Percentiles rank a stretch among this genome's conserved stretches.
phyloP scores from a whole-genome alignment of 1,284 basidiomycete species.

The Ustilago lituana region DNA sequence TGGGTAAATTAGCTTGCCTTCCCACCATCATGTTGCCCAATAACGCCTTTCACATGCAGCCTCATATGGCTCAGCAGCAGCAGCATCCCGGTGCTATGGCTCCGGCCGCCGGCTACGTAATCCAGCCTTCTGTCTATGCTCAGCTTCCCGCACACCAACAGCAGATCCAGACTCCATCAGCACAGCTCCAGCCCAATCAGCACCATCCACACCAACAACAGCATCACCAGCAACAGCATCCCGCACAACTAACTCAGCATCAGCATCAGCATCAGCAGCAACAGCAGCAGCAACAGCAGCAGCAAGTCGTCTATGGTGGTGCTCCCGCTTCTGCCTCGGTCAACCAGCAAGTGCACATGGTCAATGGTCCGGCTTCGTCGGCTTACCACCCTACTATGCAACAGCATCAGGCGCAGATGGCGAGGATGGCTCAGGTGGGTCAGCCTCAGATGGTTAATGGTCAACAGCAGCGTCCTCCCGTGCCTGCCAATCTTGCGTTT shows the following conservation, averaged over 20 bases:
- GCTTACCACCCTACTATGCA: constrained; percentile 48
- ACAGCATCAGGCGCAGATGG: constrained; percentile 46
- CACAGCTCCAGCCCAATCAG: constrained; percentile 21
- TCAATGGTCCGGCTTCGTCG: constrained; percentile 18
- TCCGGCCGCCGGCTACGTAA: constrained; percentile 11
- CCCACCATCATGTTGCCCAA: constrained; percentile 40
- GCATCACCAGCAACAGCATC: constrained; percentile 17
- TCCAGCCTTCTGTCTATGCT: constrained; percentile 35
- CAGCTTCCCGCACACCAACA: constrained; percentile 25
- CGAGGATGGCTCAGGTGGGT: constrained; percentile 31
- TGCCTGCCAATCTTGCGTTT: constrained; percentile 20
- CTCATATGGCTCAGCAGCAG: constrained; percentile 26
- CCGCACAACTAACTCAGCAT: no score
- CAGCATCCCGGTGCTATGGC: constrained; percentile 21
- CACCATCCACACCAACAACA: constrained; percentile 19
- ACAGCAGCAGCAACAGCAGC: constrained; percentile 26
- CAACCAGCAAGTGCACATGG: constrained; percentile 20
- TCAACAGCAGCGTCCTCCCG: constrained; percentile 32
- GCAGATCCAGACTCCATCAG: constrained; percentile 14
- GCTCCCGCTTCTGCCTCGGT: constrained; percentile 1
- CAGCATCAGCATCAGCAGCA: constrained; percentile 20
- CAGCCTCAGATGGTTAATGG: constrained; percentile 34
- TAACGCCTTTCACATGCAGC: constrained; percentile 40
- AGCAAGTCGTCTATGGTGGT: constrained; percentile 21
- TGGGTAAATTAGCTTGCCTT: no score